Base-by-base conservation (phyloP, 768 basidiomycete genomes). In the Termitomyces sp. region DNA sequence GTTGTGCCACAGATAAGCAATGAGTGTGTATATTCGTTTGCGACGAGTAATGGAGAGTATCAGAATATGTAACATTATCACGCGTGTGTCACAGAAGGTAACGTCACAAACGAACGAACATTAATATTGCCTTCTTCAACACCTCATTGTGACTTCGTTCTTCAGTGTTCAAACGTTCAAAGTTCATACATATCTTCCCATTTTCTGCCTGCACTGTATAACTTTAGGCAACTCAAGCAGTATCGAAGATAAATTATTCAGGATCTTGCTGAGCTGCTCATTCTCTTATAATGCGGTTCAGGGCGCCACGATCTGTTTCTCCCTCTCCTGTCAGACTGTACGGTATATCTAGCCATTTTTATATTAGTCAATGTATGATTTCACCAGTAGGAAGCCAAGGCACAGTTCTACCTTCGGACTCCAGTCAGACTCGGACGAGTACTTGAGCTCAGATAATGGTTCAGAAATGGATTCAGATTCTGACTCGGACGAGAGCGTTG, bases 401-500 rank as follows among this genome's bases (percentile, higher is more conserved):
- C 70, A 75, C 38, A 71, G 75, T 4, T 84, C 82, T 14, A 81
- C 82, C 6, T 87, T 83, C 64, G 83, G 83, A 16, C 68, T 84
- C 5, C 77, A 78, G 33, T 78, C 81, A 5, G 82, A 83, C 58
- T 84, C 82, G 9, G 75, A 77, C 10, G 70, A 69, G 53, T 65
- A 58, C 30, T 74, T 70, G 9, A 69, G 70, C 46, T 69, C 68
- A 5, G 70, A 73, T 28, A 35, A 49, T 30, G 49, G 38, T 28
- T 75, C 76, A 33, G 68, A 74, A 61, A 70, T 69, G 26, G 71
- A 71, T 56, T 68, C 70, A 16, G 67, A 72, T 44, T 75, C 75
- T 47, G 79, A 79, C 44, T 74, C 70, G 1, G 56, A 63, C 53
- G 59, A 73, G 33, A 69, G 71, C 58, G 61, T 64, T 10, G 62